phyloP scores from a whole-genome alignment of 306 rosid species.

The Mimosa pudica region DNA sequence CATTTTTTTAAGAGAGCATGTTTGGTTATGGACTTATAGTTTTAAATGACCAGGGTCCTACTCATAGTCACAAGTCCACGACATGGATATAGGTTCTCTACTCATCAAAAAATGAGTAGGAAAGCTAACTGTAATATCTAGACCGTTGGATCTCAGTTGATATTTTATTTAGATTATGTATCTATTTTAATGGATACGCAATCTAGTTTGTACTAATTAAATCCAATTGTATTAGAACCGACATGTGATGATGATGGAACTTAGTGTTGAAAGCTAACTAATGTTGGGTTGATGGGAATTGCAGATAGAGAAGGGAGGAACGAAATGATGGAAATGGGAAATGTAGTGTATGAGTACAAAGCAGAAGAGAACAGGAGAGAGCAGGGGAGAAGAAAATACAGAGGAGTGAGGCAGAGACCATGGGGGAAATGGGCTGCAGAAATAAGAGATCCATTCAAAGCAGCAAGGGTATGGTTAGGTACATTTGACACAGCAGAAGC shows the following conservation, averaged over 20 bases:
- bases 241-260: too few relatives aligned
- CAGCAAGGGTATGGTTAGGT: conserved; percentile 69
- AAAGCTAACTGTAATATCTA: not conserved
- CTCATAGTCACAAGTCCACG: not conserved
- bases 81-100: too few relatives aligned
- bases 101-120: not conserved
- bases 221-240: too few relatives aligned
- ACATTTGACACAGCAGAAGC: conserved; percentile 59
- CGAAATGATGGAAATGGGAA: not conserved
- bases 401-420: conserved; percentile 80
- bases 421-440: conserved; percentile 86
- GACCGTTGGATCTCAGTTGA: too few relatives aligned
- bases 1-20: not conserved
- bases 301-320: conserved; percentile 31
- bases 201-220: too few relatives aligned
- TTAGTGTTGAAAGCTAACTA: not conserved
- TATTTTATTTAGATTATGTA: too few relatives aligned
- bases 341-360: conserved; percentile 46
- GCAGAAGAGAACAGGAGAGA: conserved; percentile 23
- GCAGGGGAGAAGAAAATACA: conserved; percentile 49
- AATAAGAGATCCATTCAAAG: conserved; percentile 64
- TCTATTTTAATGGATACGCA: too few relatives aligned
- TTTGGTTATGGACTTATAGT: not conserved
- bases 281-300: conserved; percentile 9
- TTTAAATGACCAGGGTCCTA: not conserved